Evolutionary conservation across 441 rosid species (phyloP).

Genomic region (Populus hybrid): DNA sequence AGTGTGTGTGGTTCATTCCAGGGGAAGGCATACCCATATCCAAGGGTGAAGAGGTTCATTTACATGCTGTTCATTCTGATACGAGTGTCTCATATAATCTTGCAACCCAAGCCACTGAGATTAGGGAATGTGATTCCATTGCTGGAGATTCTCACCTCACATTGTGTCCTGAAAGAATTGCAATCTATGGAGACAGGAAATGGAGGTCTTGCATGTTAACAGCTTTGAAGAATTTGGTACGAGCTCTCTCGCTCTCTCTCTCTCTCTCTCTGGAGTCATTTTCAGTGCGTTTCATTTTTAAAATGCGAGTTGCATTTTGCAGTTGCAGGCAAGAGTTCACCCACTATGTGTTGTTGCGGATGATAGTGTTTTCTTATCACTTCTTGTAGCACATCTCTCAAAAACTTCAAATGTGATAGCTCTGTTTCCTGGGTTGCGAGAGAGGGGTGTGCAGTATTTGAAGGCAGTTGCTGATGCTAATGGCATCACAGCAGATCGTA

Average conservation of each 20-base stretch:
- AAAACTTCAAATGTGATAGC: slow-evolving; percentile 50
- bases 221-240: slow-evolving; percentile 64
- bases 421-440: slow-evolving; percentile 74
- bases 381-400: slow-evolving; percentile 53
- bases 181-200: slow-evolving; percentile 63
- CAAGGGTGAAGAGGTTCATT: slow-evolving; percentile 53
- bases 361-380: slow-evolving; percentile 73
- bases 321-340: slow-evolving; percentile 64
- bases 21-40: slow-evolving; percentile 52
- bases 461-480: slow-evolving; percentile 62
- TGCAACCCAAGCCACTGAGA: slow-evolving; percentile 33
- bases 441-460: slow-evolving; percentile 58
- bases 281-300: slow-evolving; percentile 17
- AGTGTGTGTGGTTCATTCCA: slow-evolving; percentile 84
- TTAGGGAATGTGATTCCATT: slow-evolving; percentile 22
- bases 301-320: slow-evolving; percentile 23
- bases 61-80: slow-evolving; percentile 65
- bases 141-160: slow-evolving; percentile 49
- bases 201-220: slow-evolving; percentile 63
- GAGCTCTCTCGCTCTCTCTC: slow-evolving; percentile 23
- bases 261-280: slow-evolving; percentile 9
- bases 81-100: slow-evolving; percentile 62
- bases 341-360: slow-evolving; percentile 71
- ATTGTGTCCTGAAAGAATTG: slow-evolving; percentile 77
- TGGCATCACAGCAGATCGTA: slow-evolving; percentile 51